These are phyloP conservation scores for Spiraea crenata DNA, from an alignment of 331 rosid species.

Conservation along the genomic window DNA sequence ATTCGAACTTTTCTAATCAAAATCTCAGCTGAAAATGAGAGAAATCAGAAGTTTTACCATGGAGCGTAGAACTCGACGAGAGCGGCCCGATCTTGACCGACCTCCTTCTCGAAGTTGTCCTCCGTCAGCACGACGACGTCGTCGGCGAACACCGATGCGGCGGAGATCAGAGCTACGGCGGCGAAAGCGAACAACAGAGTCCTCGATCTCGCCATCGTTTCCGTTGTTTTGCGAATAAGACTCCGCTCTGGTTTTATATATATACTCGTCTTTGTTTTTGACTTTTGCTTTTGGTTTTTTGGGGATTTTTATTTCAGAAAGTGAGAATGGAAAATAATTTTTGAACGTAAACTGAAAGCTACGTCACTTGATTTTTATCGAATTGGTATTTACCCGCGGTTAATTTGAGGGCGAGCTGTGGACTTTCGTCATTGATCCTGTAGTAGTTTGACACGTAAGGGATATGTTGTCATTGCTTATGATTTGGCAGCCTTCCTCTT, in stretches of 20 bases:
- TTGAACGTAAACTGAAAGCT: not conserved
- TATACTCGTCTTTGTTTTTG: not conserved
- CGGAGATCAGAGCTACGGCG: conserved; percentile 44
- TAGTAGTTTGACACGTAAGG: too few species aligned
- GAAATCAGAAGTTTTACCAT: conserved; percentile 41
- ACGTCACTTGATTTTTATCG: not conserved
- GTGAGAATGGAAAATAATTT: not conserved
- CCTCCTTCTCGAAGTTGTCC: conserved; percentile 65
- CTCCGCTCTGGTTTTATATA: not conserved
- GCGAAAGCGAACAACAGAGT: conserved; percentile 29
- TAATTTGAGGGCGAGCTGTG: not conserved
- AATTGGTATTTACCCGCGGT: not conserved
- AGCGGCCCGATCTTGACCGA: conserved; percentile 79
- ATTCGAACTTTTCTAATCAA: not conserved
- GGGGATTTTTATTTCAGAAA: not conserved
- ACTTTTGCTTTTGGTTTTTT: not conserved
- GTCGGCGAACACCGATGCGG: conserved; percentile 51
- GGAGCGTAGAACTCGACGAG: conserved; percentile 96
- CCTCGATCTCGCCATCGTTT: conserved; percentile 45
- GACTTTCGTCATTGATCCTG: too few species aligned
- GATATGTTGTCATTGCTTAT: too few species aligned
- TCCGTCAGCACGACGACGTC: conserved; percentile 67
- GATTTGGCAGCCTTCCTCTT: too few species aligned
- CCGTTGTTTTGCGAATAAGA: not conserved
- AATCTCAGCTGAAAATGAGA: not conserved